Percentiles rank a stretch among this genome's conserved stretches.
These are phyloP conservation scores for Drechmeria coniospora DNA, from an alignment of 2,329 filamentous ascomycete species.

Conservation along the genomic window DNA sequence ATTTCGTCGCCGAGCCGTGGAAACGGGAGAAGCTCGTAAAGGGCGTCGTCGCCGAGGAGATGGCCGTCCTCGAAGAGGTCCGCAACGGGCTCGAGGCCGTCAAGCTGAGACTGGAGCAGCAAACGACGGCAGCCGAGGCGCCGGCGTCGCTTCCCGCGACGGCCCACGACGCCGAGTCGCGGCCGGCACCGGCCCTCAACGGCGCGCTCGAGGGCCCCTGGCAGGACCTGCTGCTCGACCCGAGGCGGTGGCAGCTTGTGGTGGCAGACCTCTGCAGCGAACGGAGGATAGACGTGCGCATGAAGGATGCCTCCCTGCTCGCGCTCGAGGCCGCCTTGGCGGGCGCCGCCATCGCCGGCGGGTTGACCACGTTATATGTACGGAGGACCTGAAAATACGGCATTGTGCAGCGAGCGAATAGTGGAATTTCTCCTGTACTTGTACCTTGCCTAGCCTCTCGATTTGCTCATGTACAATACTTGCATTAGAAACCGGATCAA, in stretches of 20 bases:
- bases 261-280: constrained; percentile 50
- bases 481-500: too few species aligned
- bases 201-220: constrained; percentile 15
- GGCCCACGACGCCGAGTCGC: background rate
- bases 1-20: constrained; percentile 90
- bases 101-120: constrained; percentile 9
- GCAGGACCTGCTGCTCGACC: constrained; percentile 26
- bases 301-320: constrained; percentile 55
- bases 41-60: constrained; percentile 68
- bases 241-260: constrained; percentile 30
- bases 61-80: constrained; percentile 37
- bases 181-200: background rate
- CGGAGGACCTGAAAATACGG: constrained; percentile 14
- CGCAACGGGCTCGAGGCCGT: constrained; percentile 23
- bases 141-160: constrained; percentile 2
- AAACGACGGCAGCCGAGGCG: constrained; percentile 2
- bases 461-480: too few species aligned
- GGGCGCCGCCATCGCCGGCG: constrained; percentile 45
- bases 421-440: background rate
- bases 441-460: too few species aligned
- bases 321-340: constrained; percentile 51
- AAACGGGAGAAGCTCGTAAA: constrained; percentile 64
- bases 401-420: constrained; percentile 3
- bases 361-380: constrained; percentile 33
- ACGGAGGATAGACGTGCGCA: constrained; percentile 43